Conservation (phyloP, 1,284 basidiomycete genomes). For the Microbotryomycetes sp. region DNA sequence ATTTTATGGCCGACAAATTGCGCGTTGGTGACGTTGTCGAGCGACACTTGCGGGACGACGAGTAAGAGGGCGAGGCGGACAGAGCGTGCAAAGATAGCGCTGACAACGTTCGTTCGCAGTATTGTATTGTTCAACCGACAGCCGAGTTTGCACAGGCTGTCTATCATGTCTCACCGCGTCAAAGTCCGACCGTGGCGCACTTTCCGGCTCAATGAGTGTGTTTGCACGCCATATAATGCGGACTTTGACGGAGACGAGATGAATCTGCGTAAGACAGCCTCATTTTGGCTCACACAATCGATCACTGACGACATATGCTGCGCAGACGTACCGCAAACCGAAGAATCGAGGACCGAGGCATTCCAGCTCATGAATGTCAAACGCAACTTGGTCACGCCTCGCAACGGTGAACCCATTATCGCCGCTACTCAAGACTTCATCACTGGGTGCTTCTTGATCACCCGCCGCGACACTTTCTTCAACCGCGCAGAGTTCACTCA, state of each 20-base stretch:
- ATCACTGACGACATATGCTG: background rate
- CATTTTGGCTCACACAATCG: background rate
- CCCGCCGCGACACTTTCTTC: slow-evolving; percentile 85
- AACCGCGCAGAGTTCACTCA: slow-evolving; percentile 93
- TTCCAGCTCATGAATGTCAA: slow-evolving; percentile 97
- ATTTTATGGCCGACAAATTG: slow-evolving; percentile 62
- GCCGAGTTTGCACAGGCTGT: slow-evolving; percentile 95
- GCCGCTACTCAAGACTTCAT: slow-evolving; percentile 98
- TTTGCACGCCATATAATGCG: slow-evolving; percentile 98
- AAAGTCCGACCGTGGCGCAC: slow-evolving; percentile 97
- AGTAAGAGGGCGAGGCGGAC: slow-evolving; percentile 45
- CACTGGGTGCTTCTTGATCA: slow-evolving; percentile 92
- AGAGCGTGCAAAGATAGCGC: background rate
- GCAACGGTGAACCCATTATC: slow-evolving; percentile 97
- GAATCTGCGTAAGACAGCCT: slow-evolving; percentile 69
- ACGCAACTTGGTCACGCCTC: slow-evolving; percentile 92
- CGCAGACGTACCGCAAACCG: slow-evolving; percentile 93
- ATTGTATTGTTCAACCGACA: slow-evolving; percentile 98
- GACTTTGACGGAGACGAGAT: slow-evolving; percentile 99
- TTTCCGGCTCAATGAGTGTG: slow-evolving; percentile 97
- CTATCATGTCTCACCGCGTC: slow-evolving; percentile 97
- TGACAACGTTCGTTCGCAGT: slow-evolving; percentile 39
- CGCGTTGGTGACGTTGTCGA: slow-evolving; percentile 84
- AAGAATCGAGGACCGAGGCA: slow-evolving; percentile 96
- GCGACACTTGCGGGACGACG: slow-evolving; percentile 89